A percentile compares a stretch with the other conserved stretches of the same genome.
Conservation (phyloP, 225 moss, liverwort and hornwort genomes). For the Pseudisothecium myosuroides region DNA sequence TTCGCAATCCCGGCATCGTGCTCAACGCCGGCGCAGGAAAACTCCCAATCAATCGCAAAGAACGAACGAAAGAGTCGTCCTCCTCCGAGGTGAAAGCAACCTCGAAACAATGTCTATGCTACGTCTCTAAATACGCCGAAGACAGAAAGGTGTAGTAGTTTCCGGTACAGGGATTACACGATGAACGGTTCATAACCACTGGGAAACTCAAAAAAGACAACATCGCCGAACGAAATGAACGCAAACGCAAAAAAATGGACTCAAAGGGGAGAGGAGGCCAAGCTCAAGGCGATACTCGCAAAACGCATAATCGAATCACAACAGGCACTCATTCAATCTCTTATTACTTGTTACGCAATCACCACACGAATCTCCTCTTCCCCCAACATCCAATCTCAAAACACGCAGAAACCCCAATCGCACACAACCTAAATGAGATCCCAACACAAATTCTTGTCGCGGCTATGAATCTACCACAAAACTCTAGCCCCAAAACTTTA, state of each 20-base stretch:
- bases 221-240: not conserved
- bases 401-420: not conserved
- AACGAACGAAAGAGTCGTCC: not conserved
- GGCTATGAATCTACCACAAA: not conserved
- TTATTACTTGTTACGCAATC: not conserved
- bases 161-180: not conserved
- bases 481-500: not conserved
- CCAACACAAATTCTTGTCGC: not conserved
- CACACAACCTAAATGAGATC: not conserved
- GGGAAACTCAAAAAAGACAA: not conserved
- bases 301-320: not conserved
- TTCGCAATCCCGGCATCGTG: constrained; percentile 39
- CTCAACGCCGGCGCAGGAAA: not conserved
- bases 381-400: not conserved
- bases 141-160: not conserved
- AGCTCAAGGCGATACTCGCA: not conserved
- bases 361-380: not conserved
- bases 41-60: constrained; percentile 2
- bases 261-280: not conserved
- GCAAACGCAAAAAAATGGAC: not conserved
- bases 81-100: not conserved
- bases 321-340: not conserved
- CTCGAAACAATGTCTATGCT: not conserved
- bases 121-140: not conserved
- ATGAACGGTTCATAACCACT: not conserved